A percentile compares a stretch with the other conserved stretches of the same genome.
Conservation (phyloP, 192 early-diverging fungal species). For the Jimgerdemannia lactiflua region DNA sequence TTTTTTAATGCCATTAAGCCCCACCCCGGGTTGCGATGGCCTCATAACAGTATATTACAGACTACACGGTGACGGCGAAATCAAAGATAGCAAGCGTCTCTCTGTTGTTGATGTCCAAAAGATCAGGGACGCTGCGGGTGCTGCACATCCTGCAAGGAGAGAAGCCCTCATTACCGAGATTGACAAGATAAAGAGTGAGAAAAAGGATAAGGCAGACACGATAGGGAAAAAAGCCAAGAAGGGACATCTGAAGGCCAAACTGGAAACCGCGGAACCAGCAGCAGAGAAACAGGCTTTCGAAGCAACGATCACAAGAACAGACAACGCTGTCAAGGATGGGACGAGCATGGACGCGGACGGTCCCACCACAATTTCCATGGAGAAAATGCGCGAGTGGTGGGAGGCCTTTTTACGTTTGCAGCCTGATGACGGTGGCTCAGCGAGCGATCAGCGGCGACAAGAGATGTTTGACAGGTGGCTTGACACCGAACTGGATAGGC, state of each 20-base stretch:
- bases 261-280: not conserved
- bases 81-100: not conserved
- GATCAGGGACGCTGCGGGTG: not conserved
- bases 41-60: not conserved
- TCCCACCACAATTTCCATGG: not conserved
- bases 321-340: not conserved
- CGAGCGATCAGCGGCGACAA: not conserved
- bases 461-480: not conserved
- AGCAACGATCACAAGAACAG: not conserved
- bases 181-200: not conserved
- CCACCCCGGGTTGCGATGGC: not conserved
- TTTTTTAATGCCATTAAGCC: not conserved
- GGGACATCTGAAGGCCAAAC: not conserved
- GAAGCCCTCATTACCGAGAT: not conserved
- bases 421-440: not conserved
- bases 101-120: not conserved
- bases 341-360: not conserved
- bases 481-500: not conserved
- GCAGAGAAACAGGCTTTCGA: not conserved
- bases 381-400: not conserved
- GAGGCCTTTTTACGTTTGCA: no score
- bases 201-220: not conserved
- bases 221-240: not conserved
- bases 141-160: not conserved
- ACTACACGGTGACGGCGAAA: not conserved